Base-by-base conservation (phyloP, 805 yeast species). In the Suhomyces prunicola region DNA sequence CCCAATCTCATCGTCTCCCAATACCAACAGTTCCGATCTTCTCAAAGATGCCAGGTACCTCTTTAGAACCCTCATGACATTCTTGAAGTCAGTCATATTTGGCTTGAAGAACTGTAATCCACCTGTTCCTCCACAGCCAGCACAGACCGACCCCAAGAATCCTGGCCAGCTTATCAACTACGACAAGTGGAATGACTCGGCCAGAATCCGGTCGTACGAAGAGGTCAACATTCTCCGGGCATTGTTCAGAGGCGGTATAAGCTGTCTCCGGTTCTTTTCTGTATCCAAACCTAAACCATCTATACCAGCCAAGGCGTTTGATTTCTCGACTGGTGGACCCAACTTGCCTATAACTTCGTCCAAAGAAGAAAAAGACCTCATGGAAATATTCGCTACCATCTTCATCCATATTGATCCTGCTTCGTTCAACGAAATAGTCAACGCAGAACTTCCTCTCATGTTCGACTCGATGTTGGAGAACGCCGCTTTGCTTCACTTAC, bases 351-450 rank as follows among this genome's bases (percentile, higher is more conserved):
- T 90, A 10, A 84, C 92, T 1, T 88, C 96, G 0, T 85, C 96
- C 0, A 91, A 90, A 60, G 98, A 93, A 63, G 97, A 92, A 54
- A 90, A 92, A 60, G 99, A 94, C 61, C 74, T 92, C 53, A 91
- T 94, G 97, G 99, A 96, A 64, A 86, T 91, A 3, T 84, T 94
- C 66, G 97, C 97, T 0, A 87, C 96, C 1, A 89, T 94, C 61
- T 94, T 90, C 69, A 89, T 91, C 59, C 96, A 90, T 65, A 82
- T 96, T 51, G 99, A 96, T 64, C 92, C 96, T 19, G 91, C 98
- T 0, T 88, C 97, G 0, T 96, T 96, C 70, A 92, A 90, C 66
- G 99, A 94, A 70, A 87, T 94, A 57, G 85, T 91, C 8, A 90
- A 85, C 56, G 78, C 85, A 2, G 97, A 94, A 68, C 76, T 93